phyloP scores from a whole-genome alignment of 169 alveolate species.

The Haemoproteus tartakovskyi region DNA sequence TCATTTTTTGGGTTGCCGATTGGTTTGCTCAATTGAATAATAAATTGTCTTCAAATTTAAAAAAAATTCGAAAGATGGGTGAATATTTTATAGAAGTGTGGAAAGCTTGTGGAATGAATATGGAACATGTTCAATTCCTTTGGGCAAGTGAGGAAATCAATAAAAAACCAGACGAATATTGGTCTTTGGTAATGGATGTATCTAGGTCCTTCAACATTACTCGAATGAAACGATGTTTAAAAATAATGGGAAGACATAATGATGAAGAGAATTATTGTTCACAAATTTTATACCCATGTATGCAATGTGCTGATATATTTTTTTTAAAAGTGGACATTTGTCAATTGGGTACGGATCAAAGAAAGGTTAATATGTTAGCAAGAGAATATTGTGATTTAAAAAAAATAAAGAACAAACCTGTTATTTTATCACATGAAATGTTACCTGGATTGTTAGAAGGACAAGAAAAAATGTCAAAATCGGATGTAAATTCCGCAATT shows the following conservation, averaged over 20 bases:
- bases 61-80: slow-evolving; percentile 93
- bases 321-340: slow-evolving; percentile 97
- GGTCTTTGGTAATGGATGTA: slow-evolving; percentile 96
- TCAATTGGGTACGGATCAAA: slow-evolving; percentile 98
- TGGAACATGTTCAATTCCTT: slow-evolving; percentile 92
- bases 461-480: slow-evolving; percentile 97
- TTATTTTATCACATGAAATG: slow-evolving; percentile 94
- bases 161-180: slow-evolving; percentile 91
- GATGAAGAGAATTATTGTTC: slow-evolving; percentile 93
- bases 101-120: slow-evolving; percentile 99
- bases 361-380: slow-evolving; percentile 99
- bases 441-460: slow-evolving; percentile 95
- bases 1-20: slow-evolving; percentile 99
- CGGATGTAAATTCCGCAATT: slow-evolving; percentile 94
- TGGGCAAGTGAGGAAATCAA: slow-evolving; percentile 99
- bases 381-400: slow-evolving; percentile 88
- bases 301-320: slow-evolving; percentile 99
- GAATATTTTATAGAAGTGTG: slow-evolving; percentile 97
- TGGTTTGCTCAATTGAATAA: slow-evolving; percentile 99
- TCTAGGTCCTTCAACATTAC: slow-evolving; percentile 89
- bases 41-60: slow-evolving; percentile 98
- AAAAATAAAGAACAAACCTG: slow-evolving; percentile 84
- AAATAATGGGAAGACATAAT: slow-evolving; percentile 98
- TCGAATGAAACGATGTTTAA: slow-evolving; percentile 96
- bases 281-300: slow-evolving; percentile 92